Evolutionary conservation across 305 asterid genomes (phyloP), one percentile per base, ranked within the genome.

Genomic region (Nicotiana rustica): DNA sequence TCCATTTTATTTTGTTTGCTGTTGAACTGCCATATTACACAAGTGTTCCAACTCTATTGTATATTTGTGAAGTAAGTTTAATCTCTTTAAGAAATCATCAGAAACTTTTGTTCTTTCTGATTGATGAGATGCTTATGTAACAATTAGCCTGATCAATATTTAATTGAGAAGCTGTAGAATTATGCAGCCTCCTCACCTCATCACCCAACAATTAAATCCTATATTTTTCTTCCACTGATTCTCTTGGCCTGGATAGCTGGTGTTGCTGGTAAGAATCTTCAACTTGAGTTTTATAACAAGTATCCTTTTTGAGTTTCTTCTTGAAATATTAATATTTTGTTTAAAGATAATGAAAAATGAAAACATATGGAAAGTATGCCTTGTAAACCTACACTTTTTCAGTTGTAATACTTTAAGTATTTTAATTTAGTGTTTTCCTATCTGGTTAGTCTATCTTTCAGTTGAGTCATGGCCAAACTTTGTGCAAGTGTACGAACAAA

Each of bases 1-100:
- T 85, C 92, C 97, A 41, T 86, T 92, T 68, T 97, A 85, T 92
- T 93, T 89, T 95, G 98, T 81, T 88, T 93, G 93, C 91, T 93
- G 87, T 85, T 92, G 92, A 85, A 93, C 86, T 87, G 92, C 83
- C 95, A 97, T 77, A 89, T 94, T 87, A 89, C 86, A 29, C 97
- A 94, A 83, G 93, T 89, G 38, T 94, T 87, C 86, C 94, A 91
- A 81, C 92, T 94, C 67, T 91, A 94, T 86, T 89, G 87, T 90
- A 84, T 94, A 79, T 94, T 94, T 86, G 94, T 92, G 41, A 92
- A 88, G 97, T 94, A 87, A 89, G 97, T 88, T 57, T 70, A 5
- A 31, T 61, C 52, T 79, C 67, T 78, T 47, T 19, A 73, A 73
- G n/a, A 57, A 57, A 15, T 57, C 64, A 57, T 19, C n/a, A 13